Evolutionary conservation across 2,329 filamentous ascomycete species (phyloP).

Genomic region (Xylaria sp.): DNA sequence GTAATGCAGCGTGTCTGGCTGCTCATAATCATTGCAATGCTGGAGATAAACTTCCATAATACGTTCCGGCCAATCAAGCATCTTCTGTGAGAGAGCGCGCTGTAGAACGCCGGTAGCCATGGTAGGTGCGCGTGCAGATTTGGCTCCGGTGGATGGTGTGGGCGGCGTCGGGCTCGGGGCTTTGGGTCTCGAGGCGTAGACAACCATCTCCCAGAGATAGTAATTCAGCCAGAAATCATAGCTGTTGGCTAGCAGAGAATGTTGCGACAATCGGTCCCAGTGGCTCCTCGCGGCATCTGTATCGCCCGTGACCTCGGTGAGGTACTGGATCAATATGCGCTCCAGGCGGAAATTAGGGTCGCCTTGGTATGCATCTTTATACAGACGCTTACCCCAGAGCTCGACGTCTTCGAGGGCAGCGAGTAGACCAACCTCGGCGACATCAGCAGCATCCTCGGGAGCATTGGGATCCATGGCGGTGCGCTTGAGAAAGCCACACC

Average conservation of each 20-base stretch:
- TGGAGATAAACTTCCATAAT: constrained; percentile 78
- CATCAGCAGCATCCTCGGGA: constrained; percentile 83
- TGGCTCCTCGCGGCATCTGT: constrained; percentile 79
- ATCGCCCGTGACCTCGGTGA: constrained; percentile 84
- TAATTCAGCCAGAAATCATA: constrained; percentile 95
- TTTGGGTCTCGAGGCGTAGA: constrained; percentile 63
- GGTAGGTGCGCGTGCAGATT: constrained; percentile 71
- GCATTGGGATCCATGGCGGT: constrained; percentile 79
- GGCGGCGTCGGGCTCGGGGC: constrained; percentile 63
- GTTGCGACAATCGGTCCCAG: constrained; percentile 75
- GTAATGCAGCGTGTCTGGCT: constrained; percentile 76
- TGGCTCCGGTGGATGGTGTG: constrained; percentile 49
- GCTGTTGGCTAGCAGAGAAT: constrained; percentile 75
- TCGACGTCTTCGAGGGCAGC: constrained; percentile 88
- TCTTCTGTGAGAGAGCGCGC: constrained; percentile 70
- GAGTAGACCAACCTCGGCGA: constrained; percentile 88
- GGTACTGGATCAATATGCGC: constrained; percentile 89
- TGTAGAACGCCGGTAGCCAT: constrained; percentile 80
- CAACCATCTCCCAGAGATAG: constrained; percentile 89
- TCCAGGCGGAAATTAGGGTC: constrained; percentile 91
- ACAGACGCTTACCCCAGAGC: constrained; percentile 78
- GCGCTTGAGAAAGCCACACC: constrained; percentile 93
- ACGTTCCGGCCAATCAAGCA: constrained; percentile 80
- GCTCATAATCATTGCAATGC: constrained; percentile 91
- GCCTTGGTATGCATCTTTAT: constrained; percentile 80